Percentiles rank a stretch among this genome's conserved stretches.
Evolutionary conservation across 768 basidiomycete genomes (phyloP).

Genomic region (Tulasnella sp.): DNA sequence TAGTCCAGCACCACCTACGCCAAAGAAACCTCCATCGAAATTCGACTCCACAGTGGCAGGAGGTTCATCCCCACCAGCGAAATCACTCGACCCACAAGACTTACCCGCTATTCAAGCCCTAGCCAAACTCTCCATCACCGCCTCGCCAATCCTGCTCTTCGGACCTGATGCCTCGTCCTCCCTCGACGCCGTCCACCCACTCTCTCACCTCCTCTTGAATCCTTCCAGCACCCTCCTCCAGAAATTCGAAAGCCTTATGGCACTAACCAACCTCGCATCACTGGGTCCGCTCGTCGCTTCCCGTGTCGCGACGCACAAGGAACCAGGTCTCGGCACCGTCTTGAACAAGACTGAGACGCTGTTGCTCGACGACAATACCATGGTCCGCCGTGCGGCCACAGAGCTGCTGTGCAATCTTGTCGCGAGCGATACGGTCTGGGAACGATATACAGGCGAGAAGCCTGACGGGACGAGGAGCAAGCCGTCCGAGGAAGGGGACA

Average conservation of each 20-base stretch:
- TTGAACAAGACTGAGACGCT: constrained; percentile 61
- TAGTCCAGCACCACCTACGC: background rate
- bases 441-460: constrained; percentile 46
- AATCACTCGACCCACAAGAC: constrained; percentile 37
- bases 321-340: constrained; percentile 42
- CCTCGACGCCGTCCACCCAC: constrained; percentile 75
- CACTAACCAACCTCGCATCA: constrained; percentile 88
- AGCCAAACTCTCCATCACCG: constrained; percentile 87
- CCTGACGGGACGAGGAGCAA: constrained; percentile 30
- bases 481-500: constrained; percentile 37
- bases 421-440: constrained; percentile 65
- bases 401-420: constrained; percentile 92
- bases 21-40: constrained; percentile 13
- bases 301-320: constrained; percentile 43
- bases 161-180: constrained; percentile 71
- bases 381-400: constrained; percentile 79
- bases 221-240: constrained; percentile 65
- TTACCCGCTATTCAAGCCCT: constrained; percentile 76
- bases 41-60: constrained; percentile 31
- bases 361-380: constrained; percentile 70
- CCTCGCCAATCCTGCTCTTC: constrained; percentile 84
- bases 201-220: constrained; percentile 65
- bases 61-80: constrained; percentile 20
- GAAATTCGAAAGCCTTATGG: constrained; percentile 91
- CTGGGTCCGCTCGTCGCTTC: constrained; percentile 56